Percentiles rank a stretch among this genome's conserved stretches.
Evolutionary conservation across 371 early-diverging fungal genomes (phyloP).

Genomic region (Smittium culicis): DNA sequence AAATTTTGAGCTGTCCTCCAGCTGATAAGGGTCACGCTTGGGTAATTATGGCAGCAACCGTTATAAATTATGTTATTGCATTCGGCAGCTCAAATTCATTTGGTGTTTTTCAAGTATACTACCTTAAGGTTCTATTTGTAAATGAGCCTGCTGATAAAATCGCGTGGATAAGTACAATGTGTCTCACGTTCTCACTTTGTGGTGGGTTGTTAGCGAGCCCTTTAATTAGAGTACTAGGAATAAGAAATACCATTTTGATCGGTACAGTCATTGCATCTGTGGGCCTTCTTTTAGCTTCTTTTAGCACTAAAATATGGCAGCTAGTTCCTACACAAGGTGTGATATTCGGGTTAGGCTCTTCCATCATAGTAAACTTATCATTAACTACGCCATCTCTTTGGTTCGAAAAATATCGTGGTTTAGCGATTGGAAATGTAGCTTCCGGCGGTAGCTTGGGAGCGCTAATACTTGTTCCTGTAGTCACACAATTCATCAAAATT

Average conservation of each 20-base stretch:
- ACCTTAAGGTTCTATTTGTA: too few species aligned
- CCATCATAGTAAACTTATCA: conserved; percentile 34
- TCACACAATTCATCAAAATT: conserved; percentile 34
- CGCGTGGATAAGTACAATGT: too few species aligned
- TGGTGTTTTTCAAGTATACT: too few species aligned
- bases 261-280: conserved; percentile 17
- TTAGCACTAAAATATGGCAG: conserved; percentile 30
- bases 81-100: too few species aligned
- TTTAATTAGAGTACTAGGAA: conserved; percentile 19
- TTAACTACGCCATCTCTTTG: conserved; percentile 44
- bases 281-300: conserved; percentile 27
- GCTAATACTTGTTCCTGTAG: conserved; percentile 41
- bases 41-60: too few species aligned
- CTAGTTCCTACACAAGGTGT: conserved; percentile 30
- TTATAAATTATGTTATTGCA: too few species aligned
- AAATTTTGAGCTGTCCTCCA: too few species aligned
- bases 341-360: conserved; percentile 28
- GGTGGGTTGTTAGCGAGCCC: conserved; percentile 26
- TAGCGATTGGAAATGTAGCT: conserved; percentile 59
- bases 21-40: too few species aligned
- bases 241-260: conserved; percentile 15
- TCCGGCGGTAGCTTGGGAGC: conserved; percentile 60
- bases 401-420: conserved; percentile 48
- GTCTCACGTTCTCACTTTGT: too few species aligned
- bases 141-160: too few species aligned